Evolutionary conservation across 2,329 filamentous ascomycete genomes (phyloP), one percentile per base, ranked within the genome.

Genomic region (Emericellopsis cladophorae): DNA sequence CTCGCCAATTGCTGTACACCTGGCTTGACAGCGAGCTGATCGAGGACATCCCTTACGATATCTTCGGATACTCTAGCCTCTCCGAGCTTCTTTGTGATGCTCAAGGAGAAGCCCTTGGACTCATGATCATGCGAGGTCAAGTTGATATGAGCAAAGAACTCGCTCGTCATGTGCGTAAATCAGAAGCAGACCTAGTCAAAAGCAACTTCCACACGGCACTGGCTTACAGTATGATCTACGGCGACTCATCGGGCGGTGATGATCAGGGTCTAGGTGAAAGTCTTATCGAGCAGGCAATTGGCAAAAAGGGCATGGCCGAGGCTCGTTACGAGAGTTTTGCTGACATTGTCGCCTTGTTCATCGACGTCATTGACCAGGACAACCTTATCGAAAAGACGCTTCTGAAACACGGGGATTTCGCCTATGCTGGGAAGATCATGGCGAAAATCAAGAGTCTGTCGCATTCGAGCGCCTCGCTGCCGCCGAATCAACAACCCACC

Each of bases 1-100:
- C 86, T 7, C 79, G 89, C 2, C 92, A 98, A 53, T 69, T 98
- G 7, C 66, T 96, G 4, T 95, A 86, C 54, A 95, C 88, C 0
- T 98, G 89, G 90, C 74, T 93, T 4, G 78, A 86, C 46, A 63
- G 64, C 1, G 74, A 81, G 44, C 61, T 65, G 1, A 65, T 95
- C 7, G 66, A 73, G n/a, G 68, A 76, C 4, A 84, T 98, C 38
- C 90, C 92, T 0, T 95, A 76, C 53, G 66, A 70, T n/a, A 84
- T 92, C 2, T 98, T 98, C 57, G 82, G 80, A 1, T 98, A 93
- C 53, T 44, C 60, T 1, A 76, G 62, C 14, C 69, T 96, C 2
- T 57, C 68, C 15, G 79, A 85, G 5, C 71, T 98, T 40, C 59
- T 95, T 3, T 54, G 59, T 6, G 77, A 84, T 44, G 76, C 84